phyloP scores from a whole-genome alignment of 1,139 yeast genomes.

The Zygoascus hellenicus region DNA sequence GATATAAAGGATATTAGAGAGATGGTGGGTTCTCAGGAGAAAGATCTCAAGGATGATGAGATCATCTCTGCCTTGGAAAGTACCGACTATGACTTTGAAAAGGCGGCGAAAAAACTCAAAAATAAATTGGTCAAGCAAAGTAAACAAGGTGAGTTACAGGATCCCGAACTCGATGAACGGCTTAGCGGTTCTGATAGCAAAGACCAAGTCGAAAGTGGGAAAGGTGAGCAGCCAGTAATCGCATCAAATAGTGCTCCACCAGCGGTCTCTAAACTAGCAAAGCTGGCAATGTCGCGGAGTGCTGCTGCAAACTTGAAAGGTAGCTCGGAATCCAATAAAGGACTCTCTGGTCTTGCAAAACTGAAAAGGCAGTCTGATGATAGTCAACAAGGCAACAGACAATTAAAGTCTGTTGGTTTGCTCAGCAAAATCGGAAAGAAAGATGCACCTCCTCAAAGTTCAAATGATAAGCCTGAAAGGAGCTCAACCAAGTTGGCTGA shows the following conservation, averaged over 20 bases:
- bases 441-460: not conserved
- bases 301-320: slow-evolving; percentile 17
- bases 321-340: not conserved
- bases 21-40: not conserved
- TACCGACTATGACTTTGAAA: slow-evolving; percentile 52
- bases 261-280: slow-evolving; percentile 40
- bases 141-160: slow-evolving; percentile 10
- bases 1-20: slow-evolving; percentile 9
- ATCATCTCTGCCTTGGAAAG: slow-evolving; percentile 57
- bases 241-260: too few relatives aligned
- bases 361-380: not conserved
- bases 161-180: too few relatives aligned
- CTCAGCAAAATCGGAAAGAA: slow-evolving; percentile 8
- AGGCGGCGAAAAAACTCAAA: slow-evolving; percentile 50
- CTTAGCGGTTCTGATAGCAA: too few relatives aligned
- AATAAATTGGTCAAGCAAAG: slow-evolving; percentile 29
- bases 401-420: slow-evolving; percentile 12
- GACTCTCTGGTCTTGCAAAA: not conserved
- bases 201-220: too few relatives aligned
- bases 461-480: not conserved
- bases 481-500: not conserved
- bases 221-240: too few relatives aligned
- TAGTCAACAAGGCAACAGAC: not conserved
- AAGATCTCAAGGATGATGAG: slow-evolving; percentile 39
- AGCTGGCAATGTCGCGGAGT: slow-evolving; percentile 42